Conservation (phyloP, 2,329 filamentous ascomycete genomes). For the Cladosporium sp. region DNA sequence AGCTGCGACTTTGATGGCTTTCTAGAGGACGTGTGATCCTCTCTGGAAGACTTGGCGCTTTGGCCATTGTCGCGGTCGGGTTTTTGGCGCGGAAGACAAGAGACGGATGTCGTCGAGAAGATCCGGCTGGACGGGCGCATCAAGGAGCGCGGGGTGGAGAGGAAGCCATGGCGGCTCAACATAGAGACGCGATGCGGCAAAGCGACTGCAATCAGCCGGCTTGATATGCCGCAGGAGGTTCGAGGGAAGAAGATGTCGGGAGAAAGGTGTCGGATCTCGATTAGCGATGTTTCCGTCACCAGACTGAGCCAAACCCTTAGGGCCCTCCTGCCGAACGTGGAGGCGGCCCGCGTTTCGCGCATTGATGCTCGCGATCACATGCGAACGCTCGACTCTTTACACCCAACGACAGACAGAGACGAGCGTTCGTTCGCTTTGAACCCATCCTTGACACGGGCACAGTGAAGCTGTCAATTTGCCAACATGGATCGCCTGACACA, state of each 20-base stretch:
- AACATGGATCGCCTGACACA: conserved; percentile 65
- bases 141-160: neutral
- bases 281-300: too few relatives aligned
- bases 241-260: neutral
- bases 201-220: conserved; percentile 7
- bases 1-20: neutral
- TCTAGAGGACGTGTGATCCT: neutral
- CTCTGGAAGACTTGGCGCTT: neutral
- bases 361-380: too few relatives aligned
- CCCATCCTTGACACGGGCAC: too few relatives aligned
- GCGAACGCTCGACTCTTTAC: too few relatives aligned
- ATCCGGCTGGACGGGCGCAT: neutral
- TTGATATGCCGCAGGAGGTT: neutral
- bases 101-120: neutral
- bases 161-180: conserved; percentile 4
- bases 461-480: neutral
- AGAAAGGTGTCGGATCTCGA: conserved; percentile 28
- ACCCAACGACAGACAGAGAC: too few relatives aligned
- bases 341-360: too few relatives aligned
- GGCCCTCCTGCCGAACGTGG: too few relatives aligned
- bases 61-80: neutral
- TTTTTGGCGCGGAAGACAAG: neutral
- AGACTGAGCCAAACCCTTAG: too few relatives aligned
- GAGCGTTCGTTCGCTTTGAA: too few relatives aligned
- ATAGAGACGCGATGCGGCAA: neutral